phyloP scores from a whole-genome alignment of 2,329 filamentous ascomycete genomes.

The Neurospora sp. region DNA sequence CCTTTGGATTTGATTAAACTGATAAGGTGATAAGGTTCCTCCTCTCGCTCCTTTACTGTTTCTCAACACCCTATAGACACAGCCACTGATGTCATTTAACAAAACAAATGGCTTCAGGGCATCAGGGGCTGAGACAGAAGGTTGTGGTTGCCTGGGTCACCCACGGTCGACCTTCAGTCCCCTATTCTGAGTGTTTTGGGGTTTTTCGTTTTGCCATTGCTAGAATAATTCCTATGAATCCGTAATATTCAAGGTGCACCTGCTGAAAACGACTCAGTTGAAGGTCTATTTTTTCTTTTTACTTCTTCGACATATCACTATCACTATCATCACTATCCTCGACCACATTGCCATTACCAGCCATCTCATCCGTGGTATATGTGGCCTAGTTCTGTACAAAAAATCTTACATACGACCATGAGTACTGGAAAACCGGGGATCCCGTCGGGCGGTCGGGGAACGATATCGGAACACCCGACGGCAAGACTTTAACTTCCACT shows the following conservation, averaged over 20 bases:
- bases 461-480: not conserved
- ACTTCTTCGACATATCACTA: not conserved
- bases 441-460: not conserved
- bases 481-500: not conserved
- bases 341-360: not conserved
- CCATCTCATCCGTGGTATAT: not conserved
- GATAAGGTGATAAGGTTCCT: not conserved
- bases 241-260: too few species aligned
- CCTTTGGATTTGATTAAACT: not conserved
- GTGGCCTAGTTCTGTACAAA: not conserved
- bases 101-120: not conserved
- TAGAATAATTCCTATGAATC: too few species aligned
- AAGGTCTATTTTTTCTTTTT: too few species aligned
- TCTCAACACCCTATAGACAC: not conserved
- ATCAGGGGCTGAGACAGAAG: not conserved
- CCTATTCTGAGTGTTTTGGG: rapidly evolving
- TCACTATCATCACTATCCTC: too few species aligned
- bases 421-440: not conserved
- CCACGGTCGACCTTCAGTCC: not conserved
- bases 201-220: not conserved
- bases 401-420: not conserved
- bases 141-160: not conserved
- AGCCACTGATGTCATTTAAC: not conserved
- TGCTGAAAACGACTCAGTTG: too few species aligned
- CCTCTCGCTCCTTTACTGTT: not conserved